Evolutionary conservation across 805 yeast species (phyloP).

Genomic region (Candida gorgasii): DNA sequence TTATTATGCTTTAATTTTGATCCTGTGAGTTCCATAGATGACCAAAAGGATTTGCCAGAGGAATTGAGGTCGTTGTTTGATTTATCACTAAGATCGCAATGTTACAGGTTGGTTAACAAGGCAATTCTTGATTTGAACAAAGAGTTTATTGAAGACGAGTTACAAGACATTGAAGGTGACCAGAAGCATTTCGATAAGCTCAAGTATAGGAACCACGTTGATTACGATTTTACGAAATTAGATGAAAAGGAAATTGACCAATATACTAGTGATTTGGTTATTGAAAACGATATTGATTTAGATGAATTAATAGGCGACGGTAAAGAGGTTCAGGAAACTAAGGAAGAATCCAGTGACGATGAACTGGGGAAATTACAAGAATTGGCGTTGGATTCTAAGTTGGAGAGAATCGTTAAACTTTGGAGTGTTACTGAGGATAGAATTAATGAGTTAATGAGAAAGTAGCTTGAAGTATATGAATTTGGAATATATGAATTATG

Average conservation of each 20-base stretch:
- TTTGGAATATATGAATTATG: not conserved
- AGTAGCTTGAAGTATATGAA: not conserved
- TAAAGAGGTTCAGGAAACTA: slow-evolving; percentile 15
- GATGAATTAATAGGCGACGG: slow-evolving; percentile 7
- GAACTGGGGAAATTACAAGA: slow-evolving; percentile 23
- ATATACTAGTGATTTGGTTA: slow-evolving; percentile 1
- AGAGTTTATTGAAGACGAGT: slow-evolving; percentile 21
- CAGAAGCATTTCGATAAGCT: slow-evolving; percentile 15
- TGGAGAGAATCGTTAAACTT: slow-evolving; percentile 57
- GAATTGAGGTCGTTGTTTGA: slow-evolving; percentile 59
- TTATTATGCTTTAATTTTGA: slow-evolving; percentile 56
- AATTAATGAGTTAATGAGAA: slow-evolving; percentile 31
- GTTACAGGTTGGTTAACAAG: slow-evolving; percentile 71
- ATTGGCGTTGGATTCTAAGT: slow-evolving; percentile 35
- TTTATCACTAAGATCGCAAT: slow-evolving; percentile 58
- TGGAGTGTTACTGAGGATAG: slow-evolving; percentile 68
- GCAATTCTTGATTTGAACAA: slow-evolving; percentile 48
- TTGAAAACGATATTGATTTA: slow-evolving; percentile 5
- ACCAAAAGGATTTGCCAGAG: slow-evolving; percentile 50
- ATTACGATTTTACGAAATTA: slow-evolving; percentile 11
- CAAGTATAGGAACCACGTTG: slow-evolving; percentile 7
- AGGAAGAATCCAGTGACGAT: slow-evolving; percentile 20
- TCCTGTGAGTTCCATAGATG: slow-evolving; percentile 30
- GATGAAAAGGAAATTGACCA: slow-evolving; percentile 13
- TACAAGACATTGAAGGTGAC: slow-evolving; percentile 21